Conservation (phyloP, 176 grass and related monocot genomes). For the Oryza meyeriana region DNA sequence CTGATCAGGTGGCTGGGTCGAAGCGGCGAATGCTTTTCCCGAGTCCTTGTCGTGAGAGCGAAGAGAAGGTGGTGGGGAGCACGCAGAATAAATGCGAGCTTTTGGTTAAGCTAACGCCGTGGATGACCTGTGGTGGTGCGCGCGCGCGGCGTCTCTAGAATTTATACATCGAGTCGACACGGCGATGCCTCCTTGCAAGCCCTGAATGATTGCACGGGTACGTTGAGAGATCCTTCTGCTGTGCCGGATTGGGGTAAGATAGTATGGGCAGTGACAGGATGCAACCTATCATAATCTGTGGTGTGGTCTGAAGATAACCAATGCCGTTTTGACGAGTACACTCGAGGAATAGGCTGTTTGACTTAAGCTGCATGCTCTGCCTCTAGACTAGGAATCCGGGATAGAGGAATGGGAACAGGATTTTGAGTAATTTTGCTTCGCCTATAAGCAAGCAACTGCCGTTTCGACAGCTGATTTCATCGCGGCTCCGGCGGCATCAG, state of each 20-base stretch:
- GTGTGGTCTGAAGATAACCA: neutral
- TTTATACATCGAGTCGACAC: constrained; percentile 1
- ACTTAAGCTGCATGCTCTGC: neutral
- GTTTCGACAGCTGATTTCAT: neutral
- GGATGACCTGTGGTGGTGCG: constrained; percentile 5
- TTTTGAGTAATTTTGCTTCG: neutral
- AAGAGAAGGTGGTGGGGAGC: constrained; percentile 29
- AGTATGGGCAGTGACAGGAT: neutral
- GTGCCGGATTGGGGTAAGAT: constrained; percentile 2
- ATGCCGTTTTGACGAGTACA: constrained; percentile 18
- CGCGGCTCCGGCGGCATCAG: too few species aligned
- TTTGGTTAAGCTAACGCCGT: neutral
- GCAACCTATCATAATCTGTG: neutral
- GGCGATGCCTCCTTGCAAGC: neutral
- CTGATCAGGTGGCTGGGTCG: neutral
- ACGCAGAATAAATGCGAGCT: constrained; percentile 30
- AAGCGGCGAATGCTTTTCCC: neutral
- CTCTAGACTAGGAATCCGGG: neutral
- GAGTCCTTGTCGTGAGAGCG: constrained; percentile 19
- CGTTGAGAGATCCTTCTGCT: neutral
- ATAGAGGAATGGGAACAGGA: neutral
- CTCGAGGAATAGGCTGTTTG: neutral
- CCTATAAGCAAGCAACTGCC: neutral
- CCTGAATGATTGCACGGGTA: neutral
- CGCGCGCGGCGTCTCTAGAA: neutral